These are phyloP conservation scores for Solanum piurae DNA, from an alignment of 257 asterid species.

Conservation along the genomic window DNA sequence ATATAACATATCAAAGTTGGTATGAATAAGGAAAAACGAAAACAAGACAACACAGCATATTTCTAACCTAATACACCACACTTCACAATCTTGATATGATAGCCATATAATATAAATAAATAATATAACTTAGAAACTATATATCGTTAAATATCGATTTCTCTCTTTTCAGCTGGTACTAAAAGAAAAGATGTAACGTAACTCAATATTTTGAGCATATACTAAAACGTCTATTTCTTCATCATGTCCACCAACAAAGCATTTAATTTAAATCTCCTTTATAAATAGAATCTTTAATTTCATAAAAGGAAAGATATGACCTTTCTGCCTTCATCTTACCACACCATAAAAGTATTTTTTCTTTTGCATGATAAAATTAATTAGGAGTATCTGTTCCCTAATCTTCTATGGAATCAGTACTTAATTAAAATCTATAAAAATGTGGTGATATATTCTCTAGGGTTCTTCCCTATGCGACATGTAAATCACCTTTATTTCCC, in stretches of 20 bases:
- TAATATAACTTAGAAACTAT: background rate
- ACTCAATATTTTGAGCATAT: background rate
- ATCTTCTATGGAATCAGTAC: background rate
- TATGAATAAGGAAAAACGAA: no score
- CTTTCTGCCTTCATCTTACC: constrained; percentile 1
- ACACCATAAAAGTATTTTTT: background rate
- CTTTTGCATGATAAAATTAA: background rate
- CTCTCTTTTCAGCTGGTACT: background rate
- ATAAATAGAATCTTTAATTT: background rate
- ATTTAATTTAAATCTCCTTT: background rate
- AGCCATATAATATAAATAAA: background rate
- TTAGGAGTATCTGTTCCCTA: background rate
- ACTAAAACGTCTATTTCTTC: background rate
- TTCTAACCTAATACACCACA: background rate
- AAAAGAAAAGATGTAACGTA: background rate
- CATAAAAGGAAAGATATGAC: background rate
- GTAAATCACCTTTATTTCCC: background rate
- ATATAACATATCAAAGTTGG: no score
- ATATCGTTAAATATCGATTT: background rate
- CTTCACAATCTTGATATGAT: background rate
- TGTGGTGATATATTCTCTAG: background rate
- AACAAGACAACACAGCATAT: background rate
- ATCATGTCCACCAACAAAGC: background rate
- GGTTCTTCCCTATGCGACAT: background rate
- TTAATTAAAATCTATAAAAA: background rate